Evolutionary conservation across 352 stramenopile species (phyloP), one percentile per base, ranked within the genome.

Genomic region (Pythium sp.): DNA sequence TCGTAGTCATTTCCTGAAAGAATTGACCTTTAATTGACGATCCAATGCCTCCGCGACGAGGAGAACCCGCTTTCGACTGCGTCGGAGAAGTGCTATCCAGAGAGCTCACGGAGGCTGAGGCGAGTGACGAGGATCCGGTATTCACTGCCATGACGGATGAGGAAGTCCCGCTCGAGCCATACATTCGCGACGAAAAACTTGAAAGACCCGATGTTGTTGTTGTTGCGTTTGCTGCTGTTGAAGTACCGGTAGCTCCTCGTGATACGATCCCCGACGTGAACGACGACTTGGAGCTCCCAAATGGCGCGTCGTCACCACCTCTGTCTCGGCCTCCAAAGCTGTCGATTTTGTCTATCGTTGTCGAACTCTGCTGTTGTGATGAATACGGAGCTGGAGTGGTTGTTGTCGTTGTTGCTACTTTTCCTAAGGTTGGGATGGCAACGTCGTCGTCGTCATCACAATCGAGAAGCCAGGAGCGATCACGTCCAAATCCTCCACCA

Each of bases 401-500:
- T 30, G 43, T 38, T 41, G 22, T n/a, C 5, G 62, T 28, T 18
- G 47, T 24, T 20, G 36, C 7, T 36, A 51, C n/a, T 30, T 28
- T 60, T 9, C 26, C 28, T 3, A 57, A 18, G 12, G 36, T 66
- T 15, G 62, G 57, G n/a, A 61, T 36, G 6, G 11, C 41, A 7
- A 63, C 58, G 57, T 36, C 32, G 24, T 71, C 69, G 28, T 84
- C 76, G 57, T 84, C 76, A 22, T 82, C 72, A 9, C 68, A 72
- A 64, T 84, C 79, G 7, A 88, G 68, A 26, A 88, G 69, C 80
- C 80, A 88, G 30, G 78, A 84, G n/a, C 78, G 72, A 68, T 88
- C 80, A 9, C 79, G 78, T 36, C 80, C 80, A 65, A 87, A 87
- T 2, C 71, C 76, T 14, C 34, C 34, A 9, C 34, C 34, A 15